Conservation (phyloP, 2,329 filamentous ascomycete species). For the Fonsecaea multimorphosa region DNA sequence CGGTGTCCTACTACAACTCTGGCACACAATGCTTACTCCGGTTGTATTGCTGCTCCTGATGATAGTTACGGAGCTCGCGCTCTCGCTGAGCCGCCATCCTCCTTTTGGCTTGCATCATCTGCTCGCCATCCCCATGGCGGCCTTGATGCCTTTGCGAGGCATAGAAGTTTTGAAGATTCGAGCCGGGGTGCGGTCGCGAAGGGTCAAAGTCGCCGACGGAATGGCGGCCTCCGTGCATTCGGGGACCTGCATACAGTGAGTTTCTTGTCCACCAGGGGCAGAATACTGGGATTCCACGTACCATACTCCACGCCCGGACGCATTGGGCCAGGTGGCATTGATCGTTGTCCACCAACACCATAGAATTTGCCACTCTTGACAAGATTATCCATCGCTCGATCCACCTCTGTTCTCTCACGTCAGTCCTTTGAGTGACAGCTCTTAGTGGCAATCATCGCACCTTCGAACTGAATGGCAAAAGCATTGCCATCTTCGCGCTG, state of each 20-base stretch:
- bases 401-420: constrained; percentile 72
- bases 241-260: constrained; percentile 64
- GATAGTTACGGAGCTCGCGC: constrained; percentile 98
- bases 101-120: constrained; percentile 99
- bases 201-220: constrained; percentile 84
- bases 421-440: constrained; percentile 36
- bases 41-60: constrained; percentile 99
- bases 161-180: constrained; percentile 92
- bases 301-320: constrained; percentile 37
- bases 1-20: constrained; percentile 2
- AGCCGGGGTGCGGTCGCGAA: constrained; percentile 72
- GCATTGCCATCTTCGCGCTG: constrained; percentile 76
- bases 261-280: background rate
- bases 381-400: constrained; percentile 92
- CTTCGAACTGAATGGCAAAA: constrained; percentile 87
- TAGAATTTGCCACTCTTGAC: constrained; percentile 95
- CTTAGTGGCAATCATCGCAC: constrained; percentile 55
- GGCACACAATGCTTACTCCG: constrained; percentile 69
- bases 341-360: constrained; percentile 62
- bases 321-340: constrained; percentile 68
- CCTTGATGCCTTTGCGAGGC: constrained; percentile 89
- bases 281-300: constrained; percentile 9
- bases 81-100: constrained; percentile 99
- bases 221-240: constrained; percentile 72
- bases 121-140: constrained; percentile 90